Percentiles rank a stretch among this genome's conserved stretches.
These are phyloP conservation scores for Amaranthus palmeri DNA, from an alignment of 148 eudicot genomes.

Conservation along the genomic window DNA sequence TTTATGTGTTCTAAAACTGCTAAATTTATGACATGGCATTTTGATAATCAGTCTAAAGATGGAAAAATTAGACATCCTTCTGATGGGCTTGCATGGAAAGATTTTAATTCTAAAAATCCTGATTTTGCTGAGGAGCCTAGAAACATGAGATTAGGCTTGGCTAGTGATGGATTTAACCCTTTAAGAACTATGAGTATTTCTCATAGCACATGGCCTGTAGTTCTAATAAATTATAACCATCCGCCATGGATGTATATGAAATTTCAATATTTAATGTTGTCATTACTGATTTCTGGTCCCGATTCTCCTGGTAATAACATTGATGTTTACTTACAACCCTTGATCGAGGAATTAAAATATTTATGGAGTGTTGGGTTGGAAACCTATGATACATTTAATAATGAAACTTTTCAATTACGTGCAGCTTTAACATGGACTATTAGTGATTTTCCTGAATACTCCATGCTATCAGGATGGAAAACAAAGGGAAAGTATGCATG, in stretches of 20 bases:
- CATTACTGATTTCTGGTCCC: not conserved
- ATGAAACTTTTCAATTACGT: conserved; percentile 8
- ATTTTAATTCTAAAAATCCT: not conserved
- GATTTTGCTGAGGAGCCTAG: too few species aligned
- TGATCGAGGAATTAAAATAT: conserved; percentile 13
- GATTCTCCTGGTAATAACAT: conserved; percentile 1
- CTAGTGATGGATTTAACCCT: not conserved
- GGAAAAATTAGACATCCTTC: conserved; percentile 1
- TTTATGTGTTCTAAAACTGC: conserved; percentile 9
- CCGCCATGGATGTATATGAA: conserved; percentile 14
- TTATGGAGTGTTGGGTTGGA: conserved; percentile 6
- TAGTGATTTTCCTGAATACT: conserved; percentile 13
- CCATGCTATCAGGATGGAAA: conserved; percentile 12
- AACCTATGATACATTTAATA: conserved; percentile 11
- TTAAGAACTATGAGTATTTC: not conserved
- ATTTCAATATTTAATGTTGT: not conserved
- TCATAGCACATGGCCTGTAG: conserved; percentile 1
- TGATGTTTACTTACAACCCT: not conserved
- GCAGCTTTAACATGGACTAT: conserved; percentile 1
- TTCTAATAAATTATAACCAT: conserved; percentile 2
- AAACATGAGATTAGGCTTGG: too few species aligned
- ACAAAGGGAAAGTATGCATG: conserved; percentile 11
- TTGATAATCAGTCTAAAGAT: not conserved
- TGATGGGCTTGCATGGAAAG: conserved; percentile 1
- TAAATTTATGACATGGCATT: conserved; percentile 7